Evolutionary conservation across 116 monocot species (phyloP).

Genomic region (Iris pallida): DNA sequence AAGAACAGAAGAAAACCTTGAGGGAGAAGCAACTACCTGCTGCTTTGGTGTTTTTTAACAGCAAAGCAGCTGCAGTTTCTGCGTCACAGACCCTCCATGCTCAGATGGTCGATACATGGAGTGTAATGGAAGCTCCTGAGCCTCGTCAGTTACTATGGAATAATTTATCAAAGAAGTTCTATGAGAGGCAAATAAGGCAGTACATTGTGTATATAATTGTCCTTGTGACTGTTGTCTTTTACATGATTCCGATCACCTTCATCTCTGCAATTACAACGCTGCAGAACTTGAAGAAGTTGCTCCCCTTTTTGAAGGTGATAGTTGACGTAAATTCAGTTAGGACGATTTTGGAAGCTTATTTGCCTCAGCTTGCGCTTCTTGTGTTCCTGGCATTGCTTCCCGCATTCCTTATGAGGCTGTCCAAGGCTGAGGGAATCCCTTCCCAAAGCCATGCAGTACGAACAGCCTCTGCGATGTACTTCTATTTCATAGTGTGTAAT

Average conservation of each 20-base stretch:
- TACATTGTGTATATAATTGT: constrained; percentile 55
- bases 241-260: constrained; percentile 68
- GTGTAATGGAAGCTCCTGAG: constrained; percentile 80
- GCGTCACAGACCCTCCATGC: constrained; percentile 83
- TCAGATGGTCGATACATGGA: constrained; percentile 65
- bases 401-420: constrained; percentile 68
- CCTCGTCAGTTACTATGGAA: constrained; percentile 74
- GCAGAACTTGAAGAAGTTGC: constrained; percentile 43
- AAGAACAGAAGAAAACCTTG: constrained; percentile 64
- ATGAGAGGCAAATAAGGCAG: constrained; percentile 52
- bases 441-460: constrained; percentile 58
- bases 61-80: constrained; percentile 54
- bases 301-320: constrained; percentile 69
- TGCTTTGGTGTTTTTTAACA: constrained; percentile 77
- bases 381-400: constrained; percentile 85
- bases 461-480: constrained; percentile 83
- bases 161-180: constrained; percentile 62
- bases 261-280: constrained; percentile 81
- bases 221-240: constrained; percentile 75
- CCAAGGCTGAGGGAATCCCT: constrained; percentile 70
- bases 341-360: constrained; percentile 75
- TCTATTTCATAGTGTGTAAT: constrained; percentile 88
- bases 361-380: constrained; percentile 82
- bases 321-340: constrained; percentile 40
- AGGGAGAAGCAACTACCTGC: constrained; percentile 58